These are phyloP conservation scores for Linnemannia exigua DNA, from an alignment of 192 early-diverging fungal species.

Conservation along the genomic window DNA sequence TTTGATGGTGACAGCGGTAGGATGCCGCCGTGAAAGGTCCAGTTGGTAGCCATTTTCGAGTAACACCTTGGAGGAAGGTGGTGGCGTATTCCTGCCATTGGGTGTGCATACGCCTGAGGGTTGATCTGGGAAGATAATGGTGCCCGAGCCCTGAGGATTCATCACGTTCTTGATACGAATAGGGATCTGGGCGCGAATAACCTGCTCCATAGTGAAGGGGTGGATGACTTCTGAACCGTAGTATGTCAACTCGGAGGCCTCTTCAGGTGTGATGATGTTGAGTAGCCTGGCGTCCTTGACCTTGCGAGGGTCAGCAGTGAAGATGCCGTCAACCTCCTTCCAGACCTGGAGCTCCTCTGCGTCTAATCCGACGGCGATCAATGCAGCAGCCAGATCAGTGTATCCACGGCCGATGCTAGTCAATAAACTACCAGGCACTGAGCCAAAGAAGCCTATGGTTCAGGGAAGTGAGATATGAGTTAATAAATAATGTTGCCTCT, in stretches of 20 bases:
- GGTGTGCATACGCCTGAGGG: constrained; percentile 64
- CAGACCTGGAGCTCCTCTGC: constrained; percentile 97
- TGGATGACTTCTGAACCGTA: constrained; percentile 97
- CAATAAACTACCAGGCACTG: constrained; percentile 94
- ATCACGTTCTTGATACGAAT: constrained; percentile 99
- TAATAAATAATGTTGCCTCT: neutral
- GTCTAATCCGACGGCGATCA: constrained; percentile 89
- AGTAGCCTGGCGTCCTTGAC: constrained; percentile 88
- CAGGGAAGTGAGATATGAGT: neutral
- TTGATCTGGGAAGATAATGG: constrained; percentile 92
- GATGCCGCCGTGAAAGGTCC: constrained; percentile 82
- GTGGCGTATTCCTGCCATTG: constrained; percentile 63
- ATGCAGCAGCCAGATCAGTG: constrained; percentile 96
- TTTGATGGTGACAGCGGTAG: constrained; percentile 99
- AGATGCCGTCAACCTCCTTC: constrained; percentile 99
- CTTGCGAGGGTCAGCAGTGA: constrained; percentile 98
- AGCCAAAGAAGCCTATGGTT: constrained; percentile 91
- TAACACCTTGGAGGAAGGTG: constrained; percentile 70
- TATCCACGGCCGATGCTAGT: constrained; percentile 96
- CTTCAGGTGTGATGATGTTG: constrained; percentile 95
- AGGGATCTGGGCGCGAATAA: constrained; percentile 95
- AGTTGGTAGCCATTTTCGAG: constrained; percentile 81
- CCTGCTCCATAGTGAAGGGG: constrained; percentile 99
- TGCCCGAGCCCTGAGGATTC: constrained; percentile 92
- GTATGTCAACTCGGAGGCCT: constrained; percentile 98